Base-by-base conservation (phyloP, 2,329 filamentous ascomycete genomes). In the Phialophora chinensis region DNA sequence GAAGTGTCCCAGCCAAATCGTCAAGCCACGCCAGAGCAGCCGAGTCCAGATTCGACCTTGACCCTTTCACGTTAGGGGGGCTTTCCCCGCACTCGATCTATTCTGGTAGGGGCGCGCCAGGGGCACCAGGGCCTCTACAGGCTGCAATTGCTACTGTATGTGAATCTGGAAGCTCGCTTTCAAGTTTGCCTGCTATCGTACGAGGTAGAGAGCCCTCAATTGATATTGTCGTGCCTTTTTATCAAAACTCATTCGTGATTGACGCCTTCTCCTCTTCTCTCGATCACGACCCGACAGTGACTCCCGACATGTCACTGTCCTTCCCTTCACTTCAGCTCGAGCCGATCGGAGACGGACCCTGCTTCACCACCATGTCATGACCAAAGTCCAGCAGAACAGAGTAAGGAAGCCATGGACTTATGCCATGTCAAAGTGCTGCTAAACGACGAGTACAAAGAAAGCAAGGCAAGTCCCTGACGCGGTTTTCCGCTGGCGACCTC, bases 1-100 rank as follows among this genome's bases (percentile, higher is more conserved):
- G 38, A n/a, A 44, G 38, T 44, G 38, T n/a, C 17, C 17, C 17
- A n/a, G 38, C 38, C 38, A 8, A 44, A 44, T 44, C 38, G 25
- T 55, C 14, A n/a, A 55, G 53, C 53, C 53, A 55, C 25, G 29
- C 53, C 53, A 55, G n/a, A 29, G 53, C 53, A 55, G 53, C 53
- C 53, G 29, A 55, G 53, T 55, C 50, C 53, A 55, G 53, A 25
- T 20, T 35, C 29, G 14, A 20, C 25, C 25, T 33, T 31, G 29
- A 33, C 27, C 53, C 27, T 17, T 31, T 35, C 29, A 20, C 23
- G 53, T 35, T 31, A 20, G 25, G 29, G 25, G n/a, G 23, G 14
- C 17, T 31, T 33, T 55, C 53, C 53, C 53, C 53, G 53, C 53
- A 55, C 53, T 35, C 53, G 25, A 35, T 55, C 27, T 33, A 55